phyloP scores from a whole-genome alignment of 371 early-diverging fungal species.

The Smittium culicis region DNA sequence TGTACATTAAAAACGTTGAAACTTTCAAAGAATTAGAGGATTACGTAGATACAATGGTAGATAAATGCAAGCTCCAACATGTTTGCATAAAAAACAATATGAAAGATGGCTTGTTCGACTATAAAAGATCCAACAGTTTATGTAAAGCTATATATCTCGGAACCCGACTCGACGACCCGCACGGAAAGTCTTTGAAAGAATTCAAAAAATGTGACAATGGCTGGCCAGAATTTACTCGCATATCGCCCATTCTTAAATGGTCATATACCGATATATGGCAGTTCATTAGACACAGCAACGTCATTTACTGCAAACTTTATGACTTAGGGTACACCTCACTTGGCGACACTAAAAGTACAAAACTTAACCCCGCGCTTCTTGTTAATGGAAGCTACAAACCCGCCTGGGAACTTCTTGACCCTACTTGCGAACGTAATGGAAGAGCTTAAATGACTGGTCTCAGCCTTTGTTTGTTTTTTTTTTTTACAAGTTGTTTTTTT shows the following conservation, averaged over 20 bases:
- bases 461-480: no score
- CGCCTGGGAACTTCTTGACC: slow-evolving; percentile 24
- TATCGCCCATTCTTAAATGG: slow-evolving; percentile 90
- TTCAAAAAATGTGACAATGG: slow-evolving; percentile 71
- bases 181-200: slow-evolving; percentile 42
- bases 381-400: slow-evolving; percentile 26
- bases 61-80: slow-evolving; percentile 50
- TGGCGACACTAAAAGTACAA: slow-evolving; percentile 71
- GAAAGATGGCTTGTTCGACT: slow-evolving; percentile 59
- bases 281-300: slow-evolving; percentile 45
- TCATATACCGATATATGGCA: slow-evolving; percentile 73
- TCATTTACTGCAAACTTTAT: slow-evolving; percentile 83
- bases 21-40: slow-evolving; percentile 77
- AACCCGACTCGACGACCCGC: slow-evolving; percentile 81
- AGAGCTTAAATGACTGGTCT: slow-evolving; percentile 4
- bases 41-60: slow-evolving; percentile 58
- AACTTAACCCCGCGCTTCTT: slow-evolving; percentile 60
- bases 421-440: slow-evolving; percentile 26
- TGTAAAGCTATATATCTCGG: slow-evolving; percentile 79
- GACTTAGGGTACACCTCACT: slow-evolving; percentile 93
- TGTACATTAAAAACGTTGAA: slow-evolving; percentile 62
- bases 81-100: slow-evolving; percentile 56
- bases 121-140: slow-evolving; percentile 39
- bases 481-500: no score
- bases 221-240: slow-evolving; percentile 87